A percentile compares a stretch with the other conserved stretches of the same genome.
Evolutionary conservation across 345 rosid species (phyloP).

Genomic region (Linum tenue): DNA sequence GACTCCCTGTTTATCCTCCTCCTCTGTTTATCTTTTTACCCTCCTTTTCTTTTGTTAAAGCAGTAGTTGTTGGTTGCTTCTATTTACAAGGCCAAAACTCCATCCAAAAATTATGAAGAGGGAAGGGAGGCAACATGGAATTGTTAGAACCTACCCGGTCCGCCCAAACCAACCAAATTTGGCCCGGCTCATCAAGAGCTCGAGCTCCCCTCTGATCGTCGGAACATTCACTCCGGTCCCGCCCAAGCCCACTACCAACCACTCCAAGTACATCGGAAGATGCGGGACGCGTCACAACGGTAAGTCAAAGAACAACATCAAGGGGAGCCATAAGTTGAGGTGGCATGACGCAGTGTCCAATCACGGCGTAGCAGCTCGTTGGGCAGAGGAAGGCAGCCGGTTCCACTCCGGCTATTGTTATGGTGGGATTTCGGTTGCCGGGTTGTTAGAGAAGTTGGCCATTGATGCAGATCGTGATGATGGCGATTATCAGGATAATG

Average conservation of each 20-base stretch:
- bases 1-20: conserved; percentile 27
- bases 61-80: too few relatives aligned
- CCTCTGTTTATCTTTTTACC: not conserved
- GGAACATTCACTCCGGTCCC: conserved; percentile 35
- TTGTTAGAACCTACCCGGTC: conserved; percentile 41
- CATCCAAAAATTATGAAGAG: conserved; percentile 39
- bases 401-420: conserved; percentile 14
- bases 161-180: conserved; percentile 37
- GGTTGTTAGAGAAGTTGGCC: conserved; percentile 34
- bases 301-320: conserved; percentile 50
- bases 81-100: conserved; percentile 4
- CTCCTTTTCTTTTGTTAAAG: not conserved
- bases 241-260: conserved; percentile 37
- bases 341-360: conserved; percentile 32
- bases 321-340: conserved; percentile 45
- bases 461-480: conserved; percentile 17
- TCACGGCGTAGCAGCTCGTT: conserved; percentile 30
- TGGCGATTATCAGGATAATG: conserved; percentile 7
- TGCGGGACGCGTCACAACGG: conserved; percentile 35
- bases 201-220: conserved; percentile 30
- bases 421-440: conserved; percentile 42
- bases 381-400: conserved; percentile 24
- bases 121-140: conserved; percentile 60
- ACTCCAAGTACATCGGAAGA: conserved; percentile 67
- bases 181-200: conserved; percentile 23